phyloP scores from a whole-genome alignment of 2,329 filamentous ascomycete genomes.

The Dissoconium aciculare region DNA sequence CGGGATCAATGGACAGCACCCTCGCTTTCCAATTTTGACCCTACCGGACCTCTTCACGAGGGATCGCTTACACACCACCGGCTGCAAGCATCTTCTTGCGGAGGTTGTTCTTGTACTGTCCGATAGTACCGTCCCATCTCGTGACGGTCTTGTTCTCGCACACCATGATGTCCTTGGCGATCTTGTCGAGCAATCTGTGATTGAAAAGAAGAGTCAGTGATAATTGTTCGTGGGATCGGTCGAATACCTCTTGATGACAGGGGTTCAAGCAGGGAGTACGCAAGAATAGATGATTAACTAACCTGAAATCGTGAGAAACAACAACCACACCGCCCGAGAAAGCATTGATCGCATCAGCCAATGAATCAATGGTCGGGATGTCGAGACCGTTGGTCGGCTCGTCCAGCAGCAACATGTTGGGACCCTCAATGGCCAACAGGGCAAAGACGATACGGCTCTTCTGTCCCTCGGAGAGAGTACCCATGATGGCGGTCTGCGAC shows the following conservation, averaged over 20 bases:
- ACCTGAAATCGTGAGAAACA: constrained; percentile 98
- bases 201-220: constrained; percentile 1
- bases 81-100: constrained; percentile 94
- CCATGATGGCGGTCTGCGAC: constrained; percentile 91
- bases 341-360: constrained; percentile 94
- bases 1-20: no score
- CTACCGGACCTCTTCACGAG: no score
- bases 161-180: constrained; percentile 98
- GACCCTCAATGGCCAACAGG: constrained; percentile 80
- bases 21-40: no score
- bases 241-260: neutral
- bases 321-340: constrained; percentile 95
- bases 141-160: constrained; percentile 95
- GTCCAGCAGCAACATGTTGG: constrained; percentile 96
- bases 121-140: constrained; percentile 77
- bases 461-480: constrained; percentile 92
- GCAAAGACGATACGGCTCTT: constrained; percentile 98
- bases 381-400: constrained; percentile 99
- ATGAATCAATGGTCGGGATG: constrained; percentile 93
- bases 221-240: no score
- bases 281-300: constrained; percentile 33
- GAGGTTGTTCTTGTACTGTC: constrained; percentile 94
- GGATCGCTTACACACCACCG: constrained; percentile 52
- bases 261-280: no score
- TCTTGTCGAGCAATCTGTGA: constrained; percentile 84